Percentiles rank a stretch among this genome's conserved stretches.
phyloP scores from a whole-genome alignment of 352 stramenopile genomes.

The Pythium phragmiticola region DNA sequence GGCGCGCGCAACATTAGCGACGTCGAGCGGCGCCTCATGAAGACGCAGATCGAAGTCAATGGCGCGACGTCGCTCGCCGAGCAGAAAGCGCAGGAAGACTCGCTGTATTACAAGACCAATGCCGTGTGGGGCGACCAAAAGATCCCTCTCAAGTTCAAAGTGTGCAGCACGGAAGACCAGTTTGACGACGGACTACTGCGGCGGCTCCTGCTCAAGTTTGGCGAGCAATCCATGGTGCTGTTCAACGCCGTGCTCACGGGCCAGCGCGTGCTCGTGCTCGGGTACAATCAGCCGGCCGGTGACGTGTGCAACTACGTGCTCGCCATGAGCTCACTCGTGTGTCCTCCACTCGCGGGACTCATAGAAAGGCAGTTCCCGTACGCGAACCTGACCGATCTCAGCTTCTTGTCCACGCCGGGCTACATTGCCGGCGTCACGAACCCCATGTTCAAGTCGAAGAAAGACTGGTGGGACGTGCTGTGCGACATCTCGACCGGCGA shows the following conservation, averaged over 20 bases:
- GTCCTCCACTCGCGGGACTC: conserved; percentile 73
- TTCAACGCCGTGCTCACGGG: conserved; percentile 87
- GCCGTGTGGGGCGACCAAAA: conserved; percentile 58
- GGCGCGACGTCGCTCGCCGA: conserved; percentile 37
- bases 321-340: conserved; percentile 80
- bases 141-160: conserved; percentile 75
- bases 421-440: conserved; percentile 92
- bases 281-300: conserved; percentile 79
- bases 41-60: conserved; percentile 59
- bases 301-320: conserved; percentile 88
- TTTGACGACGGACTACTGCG: conserved; percentile 75
- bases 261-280: conserved; percentile 73
- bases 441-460: conserved; percentile 91
- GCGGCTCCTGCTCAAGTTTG: conserved; percentile 74
- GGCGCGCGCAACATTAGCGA: conserved; percentile 61
- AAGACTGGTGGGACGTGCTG: conserved; percentile 90
- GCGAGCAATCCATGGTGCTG: conserved; percentile 81
- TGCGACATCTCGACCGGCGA: conserved; percentile 86
- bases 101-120: conserved; percentile 58
- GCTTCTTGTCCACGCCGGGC: conserved; percentile 77
- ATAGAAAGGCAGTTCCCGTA: conserved; percentile 86
- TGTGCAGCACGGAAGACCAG: conserved; percentile 84
- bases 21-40: conserved; percentile 74
- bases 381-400: conserved; percentile 87
- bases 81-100: conserved; percentile 38